Conservation (phyloP, 805 yeast genomes). For the Hanseniaspora singularis region DNA sequence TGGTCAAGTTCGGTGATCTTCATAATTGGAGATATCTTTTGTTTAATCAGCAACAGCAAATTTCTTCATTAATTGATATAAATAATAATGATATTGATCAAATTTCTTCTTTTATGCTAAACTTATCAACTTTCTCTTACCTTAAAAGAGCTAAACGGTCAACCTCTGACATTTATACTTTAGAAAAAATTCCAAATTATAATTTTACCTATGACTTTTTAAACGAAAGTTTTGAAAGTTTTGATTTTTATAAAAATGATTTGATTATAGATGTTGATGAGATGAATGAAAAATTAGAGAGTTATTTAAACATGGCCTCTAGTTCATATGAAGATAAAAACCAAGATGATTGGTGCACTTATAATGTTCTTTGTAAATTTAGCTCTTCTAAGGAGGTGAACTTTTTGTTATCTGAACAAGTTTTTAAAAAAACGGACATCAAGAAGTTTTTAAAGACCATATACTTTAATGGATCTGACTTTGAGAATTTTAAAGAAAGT, state of each 20-base stretch:
- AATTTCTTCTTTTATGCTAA: no score
- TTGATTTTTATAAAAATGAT: not conserved
- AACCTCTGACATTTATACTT: no score
- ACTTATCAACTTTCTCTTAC: no score
- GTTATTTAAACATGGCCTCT: not conserved
- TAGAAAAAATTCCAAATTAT: no score
- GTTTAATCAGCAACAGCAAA: not conserved
- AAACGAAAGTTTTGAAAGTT: not conserved
- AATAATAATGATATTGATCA: not conserved
- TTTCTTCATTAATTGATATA: not conserved
- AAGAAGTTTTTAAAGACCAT: not conserved
- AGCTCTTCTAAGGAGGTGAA: not conserved
- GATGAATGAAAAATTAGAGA: not conserved
- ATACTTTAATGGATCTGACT: not conserved
- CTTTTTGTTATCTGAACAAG: not conserved
- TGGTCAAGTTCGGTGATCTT: not conserved
- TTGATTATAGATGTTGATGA: not conserved
- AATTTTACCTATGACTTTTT: no score
- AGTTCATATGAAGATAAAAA: not conserved
- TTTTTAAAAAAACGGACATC: not conserved
- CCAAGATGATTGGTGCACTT: slow-evolving; percentile 15
- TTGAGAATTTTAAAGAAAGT: not conserved
- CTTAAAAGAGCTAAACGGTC: no score
- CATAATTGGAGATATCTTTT: not conserved
- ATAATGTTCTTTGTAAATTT: slow-evolving; percentile 2